Conservation (phyloP, 257 asterid species). For the Solanum clarkiae region DNA sequence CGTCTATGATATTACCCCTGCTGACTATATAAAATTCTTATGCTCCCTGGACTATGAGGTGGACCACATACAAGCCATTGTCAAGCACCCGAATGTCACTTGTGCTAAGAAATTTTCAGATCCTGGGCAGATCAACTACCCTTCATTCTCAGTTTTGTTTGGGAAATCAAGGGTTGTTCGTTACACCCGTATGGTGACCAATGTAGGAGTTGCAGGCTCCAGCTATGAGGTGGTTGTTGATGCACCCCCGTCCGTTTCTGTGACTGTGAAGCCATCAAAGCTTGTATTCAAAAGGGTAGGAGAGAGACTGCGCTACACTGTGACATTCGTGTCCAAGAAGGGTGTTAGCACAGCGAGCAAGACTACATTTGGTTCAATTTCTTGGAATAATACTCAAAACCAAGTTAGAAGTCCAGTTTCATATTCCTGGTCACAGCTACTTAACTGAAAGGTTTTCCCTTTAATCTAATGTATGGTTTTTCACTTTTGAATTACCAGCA, state of each 20-base stretch:
- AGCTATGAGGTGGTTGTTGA: constrained; percentile 26
- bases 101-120: constrained; percentile 37
- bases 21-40: constrained; percentile 32
- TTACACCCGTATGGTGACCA: constrained; percentile 52
- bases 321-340: constrained; percentile 46
- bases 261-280: constrained; percentile 42
- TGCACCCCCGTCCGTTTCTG: constrained; percentile 32
- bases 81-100: constrained; percentile 39
- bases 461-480: neutral
- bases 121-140: constrained; percentile 84
- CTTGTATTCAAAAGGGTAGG: constrained; percentile 43
- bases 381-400: constrained; percentile 50
- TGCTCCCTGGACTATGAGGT: constrained; percentile 32
- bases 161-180: constrained; percentile 52
- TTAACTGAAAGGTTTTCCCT: neutral
- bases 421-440: constrained; percentile 37
- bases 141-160: constrained; percentile 63
- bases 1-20: constrained; percentile 16
- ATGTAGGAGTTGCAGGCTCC: constrained; percentile 59
- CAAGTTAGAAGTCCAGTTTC: constrained; percentile 69
- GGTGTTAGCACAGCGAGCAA: constrained; percentile 4
- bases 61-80: constrained; percentile 31
- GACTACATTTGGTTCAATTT: constrained; percentile 51
- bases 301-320: constrained; percentile 36
- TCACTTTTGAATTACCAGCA: neutral